Percentiles rank a stretch among this genome's conserved stretches.
Conservation (phyloP, 2,329 filamentous ascomycete genomes). For the Hypoxylon sp. region DNA sequence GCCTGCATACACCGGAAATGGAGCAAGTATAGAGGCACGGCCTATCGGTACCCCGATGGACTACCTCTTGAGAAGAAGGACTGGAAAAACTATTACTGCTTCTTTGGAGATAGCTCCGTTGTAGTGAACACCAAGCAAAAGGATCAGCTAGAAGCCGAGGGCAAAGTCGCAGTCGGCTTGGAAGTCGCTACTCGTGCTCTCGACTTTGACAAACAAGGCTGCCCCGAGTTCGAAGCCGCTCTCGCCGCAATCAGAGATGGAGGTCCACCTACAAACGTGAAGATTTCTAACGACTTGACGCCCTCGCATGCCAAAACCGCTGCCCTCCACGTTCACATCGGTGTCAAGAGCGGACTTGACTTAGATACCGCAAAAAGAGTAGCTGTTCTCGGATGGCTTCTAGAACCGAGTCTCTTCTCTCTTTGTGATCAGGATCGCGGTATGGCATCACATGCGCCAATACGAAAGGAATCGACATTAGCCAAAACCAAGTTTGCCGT, state of each 20-base stretch:
- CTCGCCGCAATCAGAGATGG: constrained; percentile 7
- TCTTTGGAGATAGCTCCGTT: constrained; percentile 16
- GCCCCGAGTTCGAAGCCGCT: constrained; percentile 15
- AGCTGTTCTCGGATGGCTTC: constrained; percentile 15
- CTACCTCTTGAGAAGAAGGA: constrained; percentile 5
- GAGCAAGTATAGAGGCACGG: constrained; percentile 16
- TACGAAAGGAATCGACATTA: constrained; percentile 14
- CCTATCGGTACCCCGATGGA: constrained; percentile 18
- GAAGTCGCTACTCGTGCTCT: constrained; percentile 25
- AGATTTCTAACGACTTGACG: not conserved
- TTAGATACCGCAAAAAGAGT: constrained; percentile 20
- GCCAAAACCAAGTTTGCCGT: not conserved
- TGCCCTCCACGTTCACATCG: constrained; percentile 23
- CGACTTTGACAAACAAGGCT: constrained; percentile 11
- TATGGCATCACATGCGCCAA: constrained; percentile 10
- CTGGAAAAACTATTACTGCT: constrained; percentile 23
- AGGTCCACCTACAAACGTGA: not conserved
- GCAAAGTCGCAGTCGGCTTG: constrained; percentile 12
- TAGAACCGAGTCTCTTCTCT: constrained; percentile 25
- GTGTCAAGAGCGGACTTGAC: constrained; percentile 16
- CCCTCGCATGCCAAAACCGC: constrained; percentile 3
- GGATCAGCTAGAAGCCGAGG: not conserved
- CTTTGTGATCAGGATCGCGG: constrained; percentile 17
- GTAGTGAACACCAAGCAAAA: not conserved
- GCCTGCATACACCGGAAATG: constrained; percentile 20